These are phyloP conservation scores for Backusella parvicylindrica DNA, from an alignment of 192 early-diverging fungal genomes.

Conservation along the genomic window DNA sequence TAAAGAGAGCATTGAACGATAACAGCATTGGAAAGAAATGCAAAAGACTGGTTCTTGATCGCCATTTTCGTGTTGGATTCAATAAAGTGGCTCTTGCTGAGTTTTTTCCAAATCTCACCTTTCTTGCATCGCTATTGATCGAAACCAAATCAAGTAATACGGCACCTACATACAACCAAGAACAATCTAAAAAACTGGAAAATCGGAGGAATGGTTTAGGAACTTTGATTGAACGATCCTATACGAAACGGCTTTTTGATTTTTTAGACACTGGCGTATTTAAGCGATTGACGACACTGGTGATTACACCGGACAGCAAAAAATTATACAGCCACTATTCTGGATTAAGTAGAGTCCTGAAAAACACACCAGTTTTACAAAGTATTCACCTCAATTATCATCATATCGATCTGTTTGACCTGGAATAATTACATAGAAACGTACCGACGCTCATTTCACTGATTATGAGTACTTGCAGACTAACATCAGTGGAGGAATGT, in stretches of 20 bases:
- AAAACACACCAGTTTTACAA: neutral
- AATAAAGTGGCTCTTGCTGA: neutral
- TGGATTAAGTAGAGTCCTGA: neutral
- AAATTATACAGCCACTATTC: neutral
- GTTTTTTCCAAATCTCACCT: neutral
- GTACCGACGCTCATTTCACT: neutral
- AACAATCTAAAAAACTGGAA: neutral
- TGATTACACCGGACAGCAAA: neutral
- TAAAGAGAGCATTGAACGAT: neutral
- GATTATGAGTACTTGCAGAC: neutral
- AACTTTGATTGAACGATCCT: neutral
- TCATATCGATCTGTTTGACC: neutral
- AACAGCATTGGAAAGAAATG: neutral
- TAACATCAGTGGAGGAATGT: neutral
- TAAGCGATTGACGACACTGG: neutral
- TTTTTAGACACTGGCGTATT: neutral
- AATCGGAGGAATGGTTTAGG: neutral
- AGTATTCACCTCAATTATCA: neutral
- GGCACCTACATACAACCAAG: neutral
- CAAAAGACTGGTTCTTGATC: neutral
- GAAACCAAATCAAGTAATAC: neutral
- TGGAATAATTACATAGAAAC: neutral
- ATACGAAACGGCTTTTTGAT: neutral
- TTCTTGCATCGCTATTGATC: neutral
- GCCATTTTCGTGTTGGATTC: neutral